Evolutionary conservation across 2,329 filamentous ascomycete genomes (phyloP).

Genomic region (Alternaria consortialis): DNA sequence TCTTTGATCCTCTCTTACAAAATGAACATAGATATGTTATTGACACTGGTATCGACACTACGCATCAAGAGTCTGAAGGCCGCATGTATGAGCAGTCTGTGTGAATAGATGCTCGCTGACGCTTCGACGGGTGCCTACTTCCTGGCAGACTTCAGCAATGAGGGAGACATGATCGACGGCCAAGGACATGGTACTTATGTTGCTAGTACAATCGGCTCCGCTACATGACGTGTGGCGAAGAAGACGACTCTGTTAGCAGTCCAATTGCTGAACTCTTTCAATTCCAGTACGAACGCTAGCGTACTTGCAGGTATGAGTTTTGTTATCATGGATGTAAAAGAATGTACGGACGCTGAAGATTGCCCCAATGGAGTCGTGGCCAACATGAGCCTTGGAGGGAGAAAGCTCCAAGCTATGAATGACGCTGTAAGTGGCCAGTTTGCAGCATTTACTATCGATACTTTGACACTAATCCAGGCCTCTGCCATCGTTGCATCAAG

Average conservation of each 20-base stretch:
- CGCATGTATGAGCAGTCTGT: conserved; percentile 32
- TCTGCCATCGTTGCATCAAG: conserved; percentile 44
- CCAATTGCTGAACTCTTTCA: conserved; percentile 47
- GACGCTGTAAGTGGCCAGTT: conserved; percentile 25
- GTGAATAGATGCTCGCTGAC: background rate
- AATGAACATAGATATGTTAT: conserved; percentile 61
- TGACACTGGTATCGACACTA: conserved; percentile 68
- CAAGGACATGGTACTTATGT: conserved; percentile 51
- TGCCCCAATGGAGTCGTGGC: conserved; percentile 45
- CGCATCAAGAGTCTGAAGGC: conserved; percentile 57
- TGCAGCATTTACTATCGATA: background rate
- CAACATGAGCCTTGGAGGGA: conserved; percentile 48
- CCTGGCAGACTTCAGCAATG: conserved; percentile 38
- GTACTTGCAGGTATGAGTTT: conserved; percentile 41
- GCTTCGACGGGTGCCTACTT: conserved; percentile 32
- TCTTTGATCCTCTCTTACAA: background rate
- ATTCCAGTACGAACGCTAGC: conserved; percentile 33
- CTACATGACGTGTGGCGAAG: conserved; percentile 47
- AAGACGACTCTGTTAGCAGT: conserved; percentile 48
- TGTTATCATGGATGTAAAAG: conserved; percentile 23
- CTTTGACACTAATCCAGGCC: conserved; percentile 24
- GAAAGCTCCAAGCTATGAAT: conserved; percentile 34
- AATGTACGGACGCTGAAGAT: conserved; percentile 6
- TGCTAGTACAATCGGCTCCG: conserved; percentile 45
- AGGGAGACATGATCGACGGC: conserved; percentile 34